These are phyloP conservation scores for Globisporangium alternatum DNA, from an alignment of 352 stramenopile species.

Conservation along the genomic window DNA sequence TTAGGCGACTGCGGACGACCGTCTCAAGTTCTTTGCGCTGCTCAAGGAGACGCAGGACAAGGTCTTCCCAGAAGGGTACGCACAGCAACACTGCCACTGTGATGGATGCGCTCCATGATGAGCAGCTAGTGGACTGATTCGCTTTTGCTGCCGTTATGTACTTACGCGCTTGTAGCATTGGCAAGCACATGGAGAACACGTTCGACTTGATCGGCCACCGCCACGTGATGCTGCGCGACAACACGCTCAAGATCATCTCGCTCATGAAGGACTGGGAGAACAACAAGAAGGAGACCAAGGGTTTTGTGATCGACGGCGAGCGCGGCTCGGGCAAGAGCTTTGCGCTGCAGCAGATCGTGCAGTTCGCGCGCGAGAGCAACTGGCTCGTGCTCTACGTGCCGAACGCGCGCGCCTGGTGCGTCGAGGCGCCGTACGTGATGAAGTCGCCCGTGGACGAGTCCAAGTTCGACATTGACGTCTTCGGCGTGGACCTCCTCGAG, in stretches of 20 bases:
- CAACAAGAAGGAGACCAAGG: constrained; percentile 43
- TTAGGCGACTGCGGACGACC: constrained; percentile 56
- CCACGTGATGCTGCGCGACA: constrained; percentile 85
- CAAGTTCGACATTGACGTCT: constrained; percentile 88
- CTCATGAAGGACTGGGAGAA: constrained; percentile 74
- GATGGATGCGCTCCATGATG: not conserved
- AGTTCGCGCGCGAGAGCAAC: constrained; percentile 80
- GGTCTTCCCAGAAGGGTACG: constrained; percentile 65
- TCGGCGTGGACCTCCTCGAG: constrained; percentile 73
- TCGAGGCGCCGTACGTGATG: constrained; percentile 83
- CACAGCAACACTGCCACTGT: not conserved
- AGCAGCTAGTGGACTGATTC: not conserved
- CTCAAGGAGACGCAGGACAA: constrained; percentile 73
- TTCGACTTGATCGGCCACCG: constrained; percentile 83
- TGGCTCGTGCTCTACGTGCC: constrained; percentile 87
- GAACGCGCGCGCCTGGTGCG: constrained; percentile 70
- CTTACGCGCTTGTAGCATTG: constrained; percentile 32
- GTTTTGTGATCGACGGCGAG: constrained; percentile 78
- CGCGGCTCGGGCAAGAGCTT: constrained; percentile 82
- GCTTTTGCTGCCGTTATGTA: not conserved
- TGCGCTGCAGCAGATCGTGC: constrained; percentile 84
- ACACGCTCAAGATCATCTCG: constrained; percentile 68
- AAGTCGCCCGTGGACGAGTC: constrained; percentile 68
- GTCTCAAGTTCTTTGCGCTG: constrained; percentile 80
- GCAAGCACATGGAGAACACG: constrained; percentile 65